phyloP scores from a whole-genome alignment of 2,329 filamentous ascomycete genomes.

The Fusarium floridanum region DNA sequence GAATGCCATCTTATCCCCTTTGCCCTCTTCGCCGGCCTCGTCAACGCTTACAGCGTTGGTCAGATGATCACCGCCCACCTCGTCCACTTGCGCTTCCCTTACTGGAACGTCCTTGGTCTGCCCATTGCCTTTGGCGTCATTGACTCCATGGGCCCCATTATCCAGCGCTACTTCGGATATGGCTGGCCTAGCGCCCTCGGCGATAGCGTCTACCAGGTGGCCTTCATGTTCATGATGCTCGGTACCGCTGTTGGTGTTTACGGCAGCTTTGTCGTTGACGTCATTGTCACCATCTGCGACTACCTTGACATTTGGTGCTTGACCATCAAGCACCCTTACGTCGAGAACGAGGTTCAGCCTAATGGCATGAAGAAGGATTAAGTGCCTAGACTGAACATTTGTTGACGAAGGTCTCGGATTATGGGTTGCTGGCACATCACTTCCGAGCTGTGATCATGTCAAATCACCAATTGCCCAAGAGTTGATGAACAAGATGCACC shows the following conservation, averaged over 20 bases:
- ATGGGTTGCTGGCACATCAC: background rate
- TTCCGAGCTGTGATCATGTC: background rate
- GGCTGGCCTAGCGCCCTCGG: slow-evolving; percentile 85
- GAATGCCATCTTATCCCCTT: slow-evolving; percentile 90
- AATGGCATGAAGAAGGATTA: slow-evolving; percentile 57
- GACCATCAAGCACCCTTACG: slow-evolving; percentile 88
- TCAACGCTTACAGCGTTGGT: slow-evolving; percentile 95
- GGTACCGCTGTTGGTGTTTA: slow-evolving; percentile 92
- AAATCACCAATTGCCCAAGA: background rate
- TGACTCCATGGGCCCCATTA: slow-evolving; percentile 81
- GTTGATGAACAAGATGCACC: background rate
- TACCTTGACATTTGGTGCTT: slow-evolving; percentile 99
- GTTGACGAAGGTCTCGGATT: background rate
- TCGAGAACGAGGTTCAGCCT: slow-evolving; percentile 54
- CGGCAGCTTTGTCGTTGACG: slow-evolving; percentile 95
- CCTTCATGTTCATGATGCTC: slow-evolving; percentile 89
- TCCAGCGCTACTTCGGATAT: slow-evolving; percentile 70
- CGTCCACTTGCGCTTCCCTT: slow-evolving; percentile 88
- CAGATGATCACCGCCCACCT: slow-evolving; percentile 97
- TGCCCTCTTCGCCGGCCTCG: slow-evolving; percentile 85
- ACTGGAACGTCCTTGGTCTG: slow-evolving; percentile 85
- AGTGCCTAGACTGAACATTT: slow-evolving; percentile 4
- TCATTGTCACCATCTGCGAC: slow-evolving; percentile 97
- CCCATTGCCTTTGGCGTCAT: slow-evolving; percentile 83
- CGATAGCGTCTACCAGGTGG: slow-evolving; percentile 85